Base-by-base conservation (phyloP, 305 asterid genomes). In the Nicotiana rustica region DNA sequence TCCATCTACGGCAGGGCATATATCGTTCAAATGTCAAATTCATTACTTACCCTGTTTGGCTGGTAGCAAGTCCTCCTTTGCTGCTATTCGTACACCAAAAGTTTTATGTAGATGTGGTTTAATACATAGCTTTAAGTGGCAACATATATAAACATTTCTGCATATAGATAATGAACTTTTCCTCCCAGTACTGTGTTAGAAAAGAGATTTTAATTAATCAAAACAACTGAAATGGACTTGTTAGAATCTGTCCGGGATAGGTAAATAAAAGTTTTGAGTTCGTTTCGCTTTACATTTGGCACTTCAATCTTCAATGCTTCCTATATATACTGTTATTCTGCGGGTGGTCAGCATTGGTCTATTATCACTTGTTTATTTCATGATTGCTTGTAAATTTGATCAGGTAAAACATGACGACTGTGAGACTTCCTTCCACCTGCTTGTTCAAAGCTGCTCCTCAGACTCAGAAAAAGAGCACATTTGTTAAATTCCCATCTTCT, bases 341-440 rank as follows among this genome's bases (percentile, higher is more conserved):
- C 19, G 36, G 35, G 35, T 33, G 1, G 36, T 68, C 21, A n/a
- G n/a, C 56, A 68, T 68, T 68, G 9, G 4, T 38, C 1, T 3
- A 10, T 10, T 6, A 14, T 21, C 2, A 52, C 47, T 75, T 29
- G 29, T 75, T 19, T 15, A 75, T 75, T 75, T 75, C 17, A 8
- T 75, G 65, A 75, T 80, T 9, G 1, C 57, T 21, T 68, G 8
- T 19, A 3, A 21, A 38, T 79, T 19, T 81, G 69, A 82, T 81
- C 90, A 92, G 99, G 90, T 83, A 67, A 87, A 67, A 36, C 80
- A 96, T 96, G 99, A 93, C 99, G 82, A 86, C 93, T 9, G 84
- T 78, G 76, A 81, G 75, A 49, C 92, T 96, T 84, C 88, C 95
- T 31, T 79, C 92, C 56, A 68, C 80, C 73, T 87, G 91, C 93